phyloP scores from a whole-genome alignment of 179 eudicot species.

The Spinacia oleracea region DNA sequence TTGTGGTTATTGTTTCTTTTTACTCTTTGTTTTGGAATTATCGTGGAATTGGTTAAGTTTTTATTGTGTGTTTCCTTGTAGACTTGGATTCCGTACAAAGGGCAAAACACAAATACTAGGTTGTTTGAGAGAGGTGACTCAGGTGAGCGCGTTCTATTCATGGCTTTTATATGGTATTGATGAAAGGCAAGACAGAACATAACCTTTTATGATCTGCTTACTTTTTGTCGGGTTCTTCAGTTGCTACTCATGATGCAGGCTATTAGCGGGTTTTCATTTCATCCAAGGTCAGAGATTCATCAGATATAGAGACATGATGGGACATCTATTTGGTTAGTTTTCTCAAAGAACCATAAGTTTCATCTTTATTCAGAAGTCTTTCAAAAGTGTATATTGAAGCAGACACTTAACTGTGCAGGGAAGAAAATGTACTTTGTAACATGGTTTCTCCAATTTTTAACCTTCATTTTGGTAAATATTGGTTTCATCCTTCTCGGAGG shows the following conservation, averaged over 20 bases:
- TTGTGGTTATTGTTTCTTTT: too few relatives aligned
- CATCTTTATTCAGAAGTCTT: background rate
- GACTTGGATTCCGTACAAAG: too few relatives aligned
- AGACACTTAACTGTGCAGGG: conserved; percentile 31
- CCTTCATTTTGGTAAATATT: conserved; percentile 52
- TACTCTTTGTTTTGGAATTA: too few relatives aligned
- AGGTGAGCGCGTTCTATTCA: too few relatives aligned
- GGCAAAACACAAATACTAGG: too few relatives aligned
- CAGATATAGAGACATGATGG: conserved; percentile 67
- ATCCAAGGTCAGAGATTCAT: conserved; percentile 61
- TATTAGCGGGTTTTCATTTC: conserved; percentile 57
- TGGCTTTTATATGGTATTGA: too few relatives aligned
- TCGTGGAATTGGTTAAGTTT: too few relatives aligned
- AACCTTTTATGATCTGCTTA: conserved; percentile 39
- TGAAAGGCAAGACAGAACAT: too few relatives aligned
- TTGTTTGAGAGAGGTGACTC: too few relatives aligned
- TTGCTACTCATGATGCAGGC: conserved; percentile 59
- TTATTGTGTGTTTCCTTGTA: too few relatives aligned
- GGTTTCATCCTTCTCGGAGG: conserved; percentile 75
- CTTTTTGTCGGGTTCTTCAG: conserved; percentile 43
- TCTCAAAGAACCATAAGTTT: background rate
- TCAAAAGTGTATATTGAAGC: background rate
- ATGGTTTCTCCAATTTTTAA: conserved; percentile 44
- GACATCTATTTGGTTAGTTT: conserved; percentile 53
- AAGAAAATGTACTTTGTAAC: conserved; percentile 48